Conservation (phyloP, 2,329 filamentous ascomycete species). For the Westerdykella sp. region DNA sequence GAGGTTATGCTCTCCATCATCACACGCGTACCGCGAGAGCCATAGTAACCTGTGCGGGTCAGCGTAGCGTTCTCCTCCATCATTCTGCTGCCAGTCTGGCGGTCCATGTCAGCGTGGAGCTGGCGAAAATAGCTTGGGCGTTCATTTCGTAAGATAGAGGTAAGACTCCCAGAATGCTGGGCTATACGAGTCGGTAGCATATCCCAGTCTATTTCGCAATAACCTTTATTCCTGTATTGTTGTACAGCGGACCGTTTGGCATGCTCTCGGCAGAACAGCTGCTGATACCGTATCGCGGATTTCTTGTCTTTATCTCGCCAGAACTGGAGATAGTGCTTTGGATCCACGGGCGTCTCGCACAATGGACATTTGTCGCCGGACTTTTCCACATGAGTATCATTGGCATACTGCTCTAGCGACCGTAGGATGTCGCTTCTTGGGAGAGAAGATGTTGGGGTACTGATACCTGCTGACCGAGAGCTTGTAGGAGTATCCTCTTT, state of each 20-base stretch:
- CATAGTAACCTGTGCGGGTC: constrained; percentile 72
- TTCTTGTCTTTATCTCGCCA: constrained; percentile 15
- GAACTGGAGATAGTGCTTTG: constrained; percentile 46
- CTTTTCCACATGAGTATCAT: neutral
- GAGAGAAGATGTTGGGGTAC: constrained; percentile 7
- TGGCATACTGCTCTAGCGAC: constrained; percentile 5
- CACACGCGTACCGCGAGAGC: constrained; percentile 61
- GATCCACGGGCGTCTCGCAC: constrained; percentile 57
- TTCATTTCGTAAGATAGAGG: constrained; percentile 53
- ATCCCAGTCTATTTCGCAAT: constrained; percentile 67
- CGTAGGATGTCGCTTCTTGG: neutral
- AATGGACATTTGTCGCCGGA: constrained; percentile 52
- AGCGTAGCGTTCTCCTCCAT: constrained; percentile 1
- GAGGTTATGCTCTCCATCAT: constrained; percentile 53
- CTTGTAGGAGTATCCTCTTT: neutral
- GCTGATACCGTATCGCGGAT: constrained; percentile 48
- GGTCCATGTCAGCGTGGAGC: constrained; percentile 42
- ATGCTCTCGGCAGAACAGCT: constrained; percentile 34
- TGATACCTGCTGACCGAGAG: constrained; percentile 1
- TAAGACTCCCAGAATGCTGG: constrained; percentile 51
- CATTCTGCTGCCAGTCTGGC: constrained; percentile 33
- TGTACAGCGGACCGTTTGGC: constrained; percentile 24
- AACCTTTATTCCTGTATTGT: constrained; percentile 50
- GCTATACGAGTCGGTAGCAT: constrained; percentile 54
- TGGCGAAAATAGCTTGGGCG: constrained; percentile 55